Percentiles rank a stretch among this genome's conserved stretches.
These are phyloP conservation scores for Leccinum arenicola DNA, from an alignment of 768 basidiomycete species.

Conservation along the genomic window DNA sequence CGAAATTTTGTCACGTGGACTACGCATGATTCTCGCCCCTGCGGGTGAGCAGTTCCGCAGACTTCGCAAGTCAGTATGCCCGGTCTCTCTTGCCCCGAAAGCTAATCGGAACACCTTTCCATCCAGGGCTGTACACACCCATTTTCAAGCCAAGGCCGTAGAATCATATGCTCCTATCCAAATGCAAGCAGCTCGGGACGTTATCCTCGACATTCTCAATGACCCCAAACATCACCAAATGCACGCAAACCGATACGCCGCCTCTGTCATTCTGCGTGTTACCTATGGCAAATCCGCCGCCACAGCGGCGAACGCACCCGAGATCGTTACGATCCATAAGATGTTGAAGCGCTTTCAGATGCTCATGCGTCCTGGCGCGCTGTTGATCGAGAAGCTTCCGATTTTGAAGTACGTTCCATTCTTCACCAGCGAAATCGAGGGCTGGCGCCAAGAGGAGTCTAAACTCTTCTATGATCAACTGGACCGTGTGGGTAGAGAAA, in stretches of 20 bases:
- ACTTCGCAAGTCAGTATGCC: constrained; percentile 46
- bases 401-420: constrained; percentile 52
- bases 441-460: constrained; percentile 56
- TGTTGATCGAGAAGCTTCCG: constrained; percentile 36
- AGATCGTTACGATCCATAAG: constrained; percentile 33
- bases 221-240: constrained; percentile 47
- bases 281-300: constrained; percentile 35
- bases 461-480: constrained; percentile 54
- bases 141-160: constrained; percentile 53
- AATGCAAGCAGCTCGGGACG: constrained; percentile 34
- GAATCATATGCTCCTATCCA: constrained; percentile 49
- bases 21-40: constrained; percentile 53
- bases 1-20: constrained; percentile 56
- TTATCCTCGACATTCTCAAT: constrained; percentile 30
- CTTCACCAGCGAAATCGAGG: constrained; percentile 54
- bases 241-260: constrained; percentile 46
- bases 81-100: neutral
- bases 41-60: constrained; percentile 60
- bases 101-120: neutral
- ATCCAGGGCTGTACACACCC: constrained; percentile 53
- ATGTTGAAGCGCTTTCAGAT: constrained; percentile 35
- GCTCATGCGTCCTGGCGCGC: constrained; percentile 36
- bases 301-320: constrained; percentile 28
- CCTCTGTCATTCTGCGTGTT: constrained; percentile 34
- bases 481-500: constrained; percentile 40